Evolutionary conservation across 805 yeast species (phyloP).

Genomic region (Wickerhamomyces mucosus): DNA sequence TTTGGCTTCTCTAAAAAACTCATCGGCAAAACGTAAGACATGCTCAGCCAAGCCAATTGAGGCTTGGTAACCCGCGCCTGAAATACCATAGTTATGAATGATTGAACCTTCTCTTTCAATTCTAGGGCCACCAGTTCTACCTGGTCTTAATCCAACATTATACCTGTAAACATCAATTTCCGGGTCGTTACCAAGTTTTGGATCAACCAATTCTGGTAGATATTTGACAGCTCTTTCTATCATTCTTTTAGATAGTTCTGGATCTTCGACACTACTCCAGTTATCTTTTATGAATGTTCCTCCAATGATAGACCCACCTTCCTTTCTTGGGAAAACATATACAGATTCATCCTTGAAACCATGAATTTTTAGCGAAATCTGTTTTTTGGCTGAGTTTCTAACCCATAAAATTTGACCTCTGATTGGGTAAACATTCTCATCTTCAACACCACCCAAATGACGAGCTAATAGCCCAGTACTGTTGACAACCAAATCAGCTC

Average conservation of each 20-base stretch:
- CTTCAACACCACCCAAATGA: constrained; percentile 36
- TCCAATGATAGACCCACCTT: constrained; percentile 62
- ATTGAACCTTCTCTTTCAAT: constrained; percentile 34
- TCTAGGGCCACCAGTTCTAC: constrained; percentile 49
- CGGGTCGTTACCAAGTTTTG: constrained; percentile 19
- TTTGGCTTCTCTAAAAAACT: constrained; percentile 18
- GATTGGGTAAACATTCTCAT: constrained; percentile 37
- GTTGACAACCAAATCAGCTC: constrained; percentile 45
- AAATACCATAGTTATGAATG: constrained; percentile 64
- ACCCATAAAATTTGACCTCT: constrained; percentile 47
- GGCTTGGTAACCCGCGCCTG: constrained; percentile 71
- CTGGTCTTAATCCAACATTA: constrained; percentile 65
- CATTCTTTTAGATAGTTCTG: constrained; percentile 37
- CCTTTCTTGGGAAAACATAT: constrained; percentile 61
- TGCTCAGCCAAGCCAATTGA: constrained; percentile 53
- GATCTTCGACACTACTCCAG: constrained; percentile 29
- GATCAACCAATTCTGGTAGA: constrained; percentile 24
- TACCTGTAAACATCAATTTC: constrained; percentile 37
- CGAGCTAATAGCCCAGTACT: constrained; percentile 45
- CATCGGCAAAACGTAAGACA: constrained; percentile 29
- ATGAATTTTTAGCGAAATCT: constrained; percentile 25
- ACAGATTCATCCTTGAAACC: constrained; percentile 33
- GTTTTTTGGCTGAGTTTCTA: constrained; percentile 17
- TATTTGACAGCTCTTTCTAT: constrained; percentile 17
- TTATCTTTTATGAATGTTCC: constrained; percentile 30